Base-by-base conservation (phyloP, 208 protist genomes). In the Jaenimonas drosophilae region DNA sequence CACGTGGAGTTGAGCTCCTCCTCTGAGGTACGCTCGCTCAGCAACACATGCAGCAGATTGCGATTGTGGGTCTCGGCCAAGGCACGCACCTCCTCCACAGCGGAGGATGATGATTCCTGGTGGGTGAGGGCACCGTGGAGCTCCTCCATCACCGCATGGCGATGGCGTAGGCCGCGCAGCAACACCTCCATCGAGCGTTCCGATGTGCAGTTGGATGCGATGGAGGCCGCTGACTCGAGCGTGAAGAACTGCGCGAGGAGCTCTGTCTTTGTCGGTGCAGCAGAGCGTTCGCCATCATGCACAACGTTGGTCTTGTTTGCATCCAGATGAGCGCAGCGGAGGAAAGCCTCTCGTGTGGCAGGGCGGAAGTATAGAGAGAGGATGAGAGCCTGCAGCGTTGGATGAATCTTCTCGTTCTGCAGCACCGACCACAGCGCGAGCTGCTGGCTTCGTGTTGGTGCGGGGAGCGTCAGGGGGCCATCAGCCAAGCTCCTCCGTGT, bases 201-300 rank as follows among this genome's bases (percentile, higher is more conserved):
- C 14, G 43, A 68, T 5, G 71, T 77, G 57, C 74, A 81, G 33
- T 84, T 84, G 9, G 75, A 64, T 7, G 75, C 75, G 11, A 88
- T 55, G 3, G 71, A 75, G 5, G 71, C 74, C 1, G 67, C 54
- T 17, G 79, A 54, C 43, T 88, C 79, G 55, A 68, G 63, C 29
- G 42, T 61, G 36, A 53, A 76, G 36, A 58, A 26, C 2, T 17
- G 9, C 11, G 2, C 11, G 19, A 31, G 39, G 21, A 45, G 16
- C 17, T 4, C 33, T 0, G 12, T n/a, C 24, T 2, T 16, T 43
- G 3, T 4, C 6, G 2, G 50, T 4, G 4, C 21, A 21, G 9
- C 31, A 9, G 31, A 29, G 4, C 46, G 44, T 25, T 17, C 20
- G 26, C 25, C 41, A 51, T 27, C 45, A 66, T 54, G 37, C 33